Evolutionary conservation across 257 asterid genomes (phyloP).

Genomic region (Ehretia macrophylla): DNA sequence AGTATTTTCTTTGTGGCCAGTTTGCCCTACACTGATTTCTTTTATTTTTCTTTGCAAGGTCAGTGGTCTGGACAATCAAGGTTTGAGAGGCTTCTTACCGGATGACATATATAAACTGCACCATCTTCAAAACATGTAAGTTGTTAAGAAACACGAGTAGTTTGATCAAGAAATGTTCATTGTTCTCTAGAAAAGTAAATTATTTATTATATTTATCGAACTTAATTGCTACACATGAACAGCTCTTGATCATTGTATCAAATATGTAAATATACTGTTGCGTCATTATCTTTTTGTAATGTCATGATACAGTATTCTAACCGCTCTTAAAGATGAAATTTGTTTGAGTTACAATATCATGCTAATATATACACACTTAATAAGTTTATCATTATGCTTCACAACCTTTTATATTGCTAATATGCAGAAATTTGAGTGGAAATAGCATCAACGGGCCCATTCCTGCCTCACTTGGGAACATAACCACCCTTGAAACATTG

Average conservation of each 20-base stretch:
- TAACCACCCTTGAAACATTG: conserved; percentile 64
- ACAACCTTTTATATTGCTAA: neutral
- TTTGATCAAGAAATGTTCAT: too few relatives aligned
- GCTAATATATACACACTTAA: too few relatives aligned
- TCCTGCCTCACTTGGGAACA: conserved; percentile 73
- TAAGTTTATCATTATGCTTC: neutral
- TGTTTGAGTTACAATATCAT: too few relatives aligned
- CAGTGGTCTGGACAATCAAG: conserved; percentile 96
- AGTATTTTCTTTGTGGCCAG: neutral
- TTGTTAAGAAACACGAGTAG: conserved; percentile 1
- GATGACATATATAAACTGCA: conserved; percentile 59
- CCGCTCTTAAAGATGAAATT: too few relatives aligned
- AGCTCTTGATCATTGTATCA: too few relatives aligned
- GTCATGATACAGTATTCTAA: too few relatives aligned
- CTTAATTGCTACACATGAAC: too few relatives aligned
- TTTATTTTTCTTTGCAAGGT: conserved; percentile 30
- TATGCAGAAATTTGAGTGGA: conserved; percentile 84
- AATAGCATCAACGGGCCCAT: conserved; percentile 77
- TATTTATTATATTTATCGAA: too few relatives aligned
- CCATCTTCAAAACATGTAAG: conserved; percentile 97
- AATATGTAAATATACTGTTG: too few relatives aligned
- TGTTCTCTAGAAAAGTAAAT: too few relatives aligned
- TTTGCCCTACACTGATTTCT: conserved; percentile 5
- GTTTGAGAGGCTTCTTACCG: conserved; percentile 81
- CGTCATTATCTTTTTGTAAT: too few relatives aligned